Base-by-base conservation (phyloP, 2,329 filamentous ascomycete species). In the Pestalotiopsis fici region DNA sequence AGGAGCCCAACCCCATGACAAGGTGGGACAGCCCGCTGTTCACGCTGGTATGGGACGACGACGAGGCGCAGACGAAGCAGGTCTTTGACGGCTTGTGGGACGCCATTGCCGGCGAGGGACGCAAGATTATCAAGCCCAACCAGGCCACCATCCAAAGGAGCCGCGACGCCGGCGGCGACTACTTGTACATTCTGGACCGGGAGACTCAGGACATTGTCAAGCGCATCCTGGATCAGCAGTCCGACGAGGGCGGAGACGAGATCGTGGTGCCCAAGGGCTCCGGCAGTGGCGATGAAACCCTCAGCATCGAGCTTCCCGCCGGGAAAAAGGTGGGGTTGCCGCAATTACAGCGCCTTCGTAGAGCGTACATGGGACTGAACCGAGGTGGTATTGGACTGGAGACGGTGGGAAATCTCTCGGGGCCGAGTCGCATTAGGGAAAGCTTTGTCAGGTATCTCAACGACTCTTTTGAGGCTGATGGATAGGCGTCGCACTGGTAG, bases 11-110 rank as follows among this genome's bases (percentile, higher is more conserved):
- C 76, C 88, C 90, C 25, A 95, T 95, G 92, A 91, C 87, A 2
- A 83, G 93, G 56, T 97, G 93, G 93, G 93, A 97, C 77, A 92
- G 90, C 65, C 93, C 93, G 1, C 85, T 96, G 2, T 96, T 95
- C 79, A 91, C 91, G 3, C 85, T 96, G 0, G 86, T 93, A 12
- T 93, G 91, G 85, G 90, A 94, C 57, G 93, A 97, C 76, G 86
- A 87, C 66, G 85, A 85, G 67, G 86, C 86, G n/a, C 89, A 89
- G 74, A 77, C 85, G 11, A 78, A 72, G 37, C 78, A 81, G 68
- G 85, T 86, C 2, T 91, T 89, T 69, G 88, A 91, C 60, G 84
- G 86, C 66, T 86, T 96, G 66, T 96, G 93, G 93, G 91, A 95
- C 55, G 87, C 90, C 2, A 81, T 96, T 67, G 91, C 85, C 1